phyloP scores from a whole-genome alignment of 495 filamentous ascomycete species.

The Bombardia bombarda region DNA sequence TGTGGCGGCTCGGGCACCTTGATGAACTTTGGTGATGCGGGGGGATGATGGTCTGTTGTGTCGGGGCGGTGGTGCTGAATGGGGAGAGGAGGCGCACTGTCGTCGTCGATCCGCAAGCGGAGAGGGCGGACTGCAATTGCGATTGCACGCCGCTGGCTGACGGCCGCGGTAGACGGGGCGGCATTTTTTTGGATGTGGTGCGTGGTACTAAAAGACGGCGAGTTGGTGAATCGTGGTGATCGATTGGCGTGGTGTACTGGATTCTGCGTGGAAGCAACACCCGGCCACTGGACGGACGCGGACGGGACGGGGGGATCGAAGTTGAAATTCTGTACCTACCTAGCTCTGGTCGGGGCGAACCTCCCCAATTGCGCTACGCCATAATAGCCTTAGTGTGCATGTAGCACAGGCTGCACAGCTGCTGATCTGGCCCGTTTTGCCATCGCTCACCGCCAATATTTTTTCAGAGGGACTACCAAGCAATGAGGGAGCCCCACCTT shows the following conservation, averaged over 20 bases:
- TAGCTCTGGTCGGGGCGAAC: no score
- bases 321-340: no score
- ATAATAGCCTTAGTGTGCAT: neutral
- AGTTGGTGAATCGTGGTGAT: no score
- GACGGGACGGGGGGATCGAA: no score
- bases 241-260: no score
- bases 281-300: no score
- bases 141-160: slow-evolving; percentile 16
- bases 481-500: slow-evolving; percentile 16
- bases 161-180: slow-evolving; percentile 8
- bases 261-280: no score
- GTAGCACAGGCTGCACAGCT: no score
- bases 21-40: slow-evolving; percentile 40
- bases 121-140: slow-evolving; percentile 17
- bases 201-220: no score
- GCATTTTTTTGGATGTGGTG: slow-evolving; percentile 16
- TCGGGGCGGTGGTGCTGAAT: slow-evolving; percentile 8
- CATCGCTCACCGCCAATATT: slow-evolving; percentile 18
- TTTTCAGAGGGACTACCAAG: slow-evolving; percentile 7
- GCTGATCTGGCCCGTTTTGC: slow-evolving; percentile 3
- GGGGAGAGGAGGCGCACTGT: slow-evolving; percentile 28
- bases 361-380: neutral
- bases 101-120: slow-evolving; percentile 50
- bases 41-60: slow-evolving; percentile 21
- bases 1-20: slow-evolving; percentile 37